Conservation (phyloP, 2,329 filamentous ascomycete species). For the Fusarium miscanthi region DNA sequence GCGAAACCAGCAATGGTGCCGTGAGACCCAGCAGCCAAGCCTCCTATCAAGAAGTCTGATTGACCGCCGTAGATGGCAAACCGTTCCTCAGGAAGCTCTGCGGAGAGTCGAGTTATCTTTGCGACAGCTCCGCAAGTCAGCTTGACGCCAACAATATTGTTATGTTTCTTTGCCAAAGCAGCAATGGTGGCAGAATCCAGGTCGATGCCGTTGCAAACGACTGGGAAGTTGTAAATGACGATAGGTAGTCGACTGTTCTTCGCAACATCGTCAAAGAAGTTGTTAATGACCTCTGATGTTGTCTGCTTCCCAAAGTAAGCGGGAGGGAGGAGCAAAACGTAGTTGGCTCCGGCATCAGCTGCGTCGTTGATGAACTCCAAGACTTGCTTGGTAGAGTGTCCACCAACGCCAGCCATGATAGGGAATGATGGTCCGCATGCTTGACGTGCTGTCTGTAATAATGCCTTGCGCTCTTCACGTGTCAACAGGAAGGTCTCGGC, state of each 20-base stretch:
- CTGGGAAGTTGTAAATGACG: conserved; percentile 76
- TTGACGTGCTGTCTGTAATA: conserved; percentile 73
- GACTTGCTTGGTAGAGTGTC: conserved; percentile 72
- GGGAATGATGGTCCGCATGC: conserved; percentile 87
- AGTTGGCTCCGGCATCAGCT: conserved; percentile 69
- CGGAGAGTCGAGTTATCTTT: conserved; percentile 72
- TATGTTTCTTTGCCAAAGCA: conserved; percentile 34
- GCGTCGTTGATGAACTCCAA: conserved; percentile 71
- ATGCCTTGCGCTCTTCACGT: conserved; percentile 65
- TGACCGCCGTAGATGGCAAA: conserved; percentile 80
- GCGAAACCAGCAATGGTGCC: conserved; percentile 73
- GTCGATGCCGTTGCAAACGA: conserved; percentile 74
- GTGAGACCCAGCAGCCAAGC: conserved; percentile 66
- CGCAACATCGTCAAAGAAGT: conserved; percentile 70
- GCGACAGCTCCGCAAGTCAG: conserved; percentile 78
- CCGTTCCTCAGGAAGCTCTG: conserved; percentile 59
- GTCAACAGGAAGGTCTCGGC: conserved; percentile 67
- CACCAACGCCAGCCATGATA: conserved; percentile 77
- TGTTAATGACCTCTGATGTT: conserved; percentile 66
- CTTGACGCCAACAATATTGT: conserved; percentile 76
- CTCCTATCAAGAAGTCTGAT: conserved; percentile 75
- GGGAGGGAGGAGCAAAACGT: conserved; percentile 69
- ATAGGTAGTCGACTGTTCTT: conserved; percentile 63
- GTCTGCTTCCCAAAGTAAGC: conserved; percentile 74
- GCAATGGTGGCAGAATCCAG: conserved; percentile 71